phyloP scores from a whole-genome alignment of 164 flowering plant species.

The Tetracentron sinense region DNA sequence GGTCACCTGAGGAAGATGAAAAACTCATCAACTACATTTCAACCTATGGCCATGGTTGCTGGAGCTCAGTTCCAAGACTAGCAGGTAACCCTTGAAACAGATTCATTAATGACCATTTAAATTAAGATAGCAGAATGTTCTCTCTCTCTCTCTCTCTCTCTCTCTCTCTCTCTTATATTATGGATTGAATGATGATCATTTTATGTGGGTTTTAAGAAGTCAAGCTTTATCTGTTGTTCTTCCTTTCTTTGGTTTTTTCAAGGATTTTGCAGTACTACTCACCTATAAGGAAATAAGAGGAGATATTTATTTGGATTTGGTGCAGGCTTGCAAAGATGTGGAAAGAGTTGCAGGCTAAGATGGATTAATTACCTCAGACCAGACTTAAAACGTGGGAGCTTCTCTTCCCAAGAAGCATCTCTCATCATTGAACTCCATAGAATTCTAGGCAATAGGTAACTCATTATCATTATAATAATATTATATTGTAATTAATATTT shows the following conservation, averaged over 20 bases:
- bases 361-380: constrained; percentile 92
- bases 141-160: not conserved
- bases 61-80: constrained; percentile 81
- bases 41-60: constrained; percentile 80
- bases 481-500: not conserved
- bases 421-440: constrained; percentile 83
- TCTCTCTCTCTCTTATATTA: not conserved
- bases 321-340: constrained; percentile 84
- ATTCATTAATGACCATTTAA: no score
- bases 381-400: constrained; percentile 83
- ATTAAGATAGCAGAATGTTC: not conserved
- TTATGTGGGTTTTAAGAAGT: no score
- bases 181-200: no score
- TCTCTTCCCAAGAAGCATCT: constrained; percentile 70
- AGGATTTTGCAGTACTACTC: not conserved
- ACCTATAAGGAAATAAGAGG: not conserved
- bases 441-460: constrained; percentile 77
- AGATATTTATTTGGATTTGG: not conserved
- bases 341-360: constrained; percentile 87
- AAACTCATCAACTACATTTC: constrained; percentile 75
- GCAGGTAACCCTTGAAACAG: constrained; percentile 44
- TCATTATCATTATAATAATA: not conserved
- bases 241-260: not conserved
- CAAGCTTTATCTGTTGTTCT: not conserved
- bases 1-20: constrained; percentile 96